Base-by-base conservation (phyloP, 768 basidiomycete species). In the Clitopilus passeckerianus region DNA sequence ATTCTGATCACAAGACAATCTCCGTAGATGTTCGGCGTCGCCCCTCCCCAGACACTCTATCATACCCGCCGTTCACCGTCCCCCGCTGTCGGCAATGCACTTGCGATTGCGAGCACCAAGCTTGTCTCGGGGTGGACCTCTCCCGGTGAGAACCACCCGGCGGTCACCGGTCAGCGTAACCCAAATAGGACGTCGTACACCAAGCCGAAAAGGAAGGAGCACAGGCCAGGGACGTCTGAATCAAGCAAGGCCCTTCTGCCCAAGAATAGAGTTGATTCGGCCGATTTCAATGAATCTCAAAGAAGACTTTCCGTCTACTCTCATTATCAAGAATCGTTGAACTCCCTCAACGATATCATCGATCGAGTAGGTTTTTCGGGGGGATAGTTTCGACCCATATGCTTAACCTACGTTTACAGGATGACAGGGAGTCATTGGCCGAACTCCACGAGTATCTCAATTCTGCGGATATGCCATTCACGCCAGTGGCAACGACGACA, bases 281-380 rank as follows among this genome's bases (percentile, higher is more conserved):
- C 52, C 24, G 63, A 64, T 6, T 62, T 22, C 5, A 18, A 50
- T 12, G 60, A 57, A 50, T 12, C 50, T 43, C 62, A 59, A 24
- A 59, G 54, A 33, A 61, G 70, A 56, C 61, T 71, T 57, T 85
- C 86, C 1, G 65, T 76, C 22, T 93, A 92, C 71, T 75, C 82
- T 63, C 89, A 92, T 61, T 92, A 91, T 66, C 86, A 90, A 59
- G 84, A 89, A 61, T 93, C 91, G 24, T 72, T 93, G 63, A 87
- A 87, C 61, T 92, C 91, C n/a, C 74, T 93, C 59, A 77, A 82
- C 59, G 89, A 91, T 66, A 91, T 93, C 60, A 76, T 93, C 34
- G 89, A 92, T 68, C 76, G 87, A 65, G 91, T 93, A 70, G 58
- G 86, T 77, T 34, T 23, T 54, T 37, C 33, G 57, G n/a, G 56